Percentiles rank a stretch among this genome's conserved stretches.
Evolutionary conservation across 73 alveolate species (phyloP).

Genomic region (Effrenium voratum): DNA sequence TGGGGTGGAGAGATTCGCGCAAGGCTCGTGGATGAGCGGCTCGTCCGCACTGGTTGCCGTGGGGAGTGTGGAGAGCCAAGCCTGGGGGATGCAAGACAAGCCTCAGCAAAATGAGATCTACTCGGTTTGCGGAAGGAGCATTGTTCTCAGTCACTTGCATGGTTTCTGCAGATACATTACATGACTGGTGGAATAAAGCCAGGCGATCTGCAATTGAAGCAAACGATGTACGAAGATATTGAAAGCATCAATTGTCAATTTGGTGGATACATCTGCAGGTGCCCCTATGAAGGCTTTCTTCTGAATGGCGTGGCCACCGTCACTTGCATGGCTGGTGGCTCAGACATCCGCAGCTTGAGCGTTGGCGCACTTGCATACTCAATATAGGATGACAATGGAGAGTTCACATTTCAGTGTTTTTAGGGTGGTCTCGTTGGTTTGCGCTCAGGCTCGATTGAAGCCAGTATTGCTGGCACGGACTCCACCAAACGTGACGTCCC

Average conservation of each 20-base stretch:
- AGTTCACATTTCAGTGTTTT: too few relatives aligned
- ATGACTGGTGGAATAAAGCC: too few relatives aligned
- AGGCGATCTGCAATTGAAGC: neutral
- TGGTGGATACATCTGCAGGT: neutral
- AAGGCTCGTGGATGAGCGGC: conserved; percentile 68
- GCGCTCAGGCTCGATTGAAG: too few relatives aligned
- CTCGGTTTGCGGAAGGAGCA: too few relatives aligned
- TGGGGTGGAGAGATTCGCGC: too few relatives aligned
- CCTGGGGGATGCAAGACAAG: neutral
- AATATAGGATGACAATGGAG: too few relatives aligned
- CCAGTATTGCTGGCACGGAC: too few relatives aligned
- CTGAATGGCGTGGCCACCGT: conserved; percentile 61
- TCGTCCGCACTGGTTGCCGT: neutral
- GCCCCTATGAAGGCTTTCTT: conserved; percentile 69
- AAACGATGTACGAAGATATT: neutral
- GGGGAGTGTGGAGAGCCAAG: neutral
- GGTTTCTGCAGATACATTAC: too few relatives aligned
- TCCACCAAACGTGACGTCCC: too few relatives aligned
- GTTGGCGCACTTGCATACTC: neutral
- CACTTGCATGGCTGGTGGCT: conserved; percentile 77
- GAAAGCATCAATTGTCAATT: neutral
- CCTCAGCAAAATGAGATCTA: too few relatives aligned
- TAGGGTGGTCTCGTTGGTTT: too few relatives aligned
- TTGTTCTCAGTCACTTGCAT: too few relatives aligned
- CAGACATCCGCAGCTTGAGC: neutral